Conservation (phyloP, 192 early-diverging fungal genomes). For the Coemansia sp. region DNA sequence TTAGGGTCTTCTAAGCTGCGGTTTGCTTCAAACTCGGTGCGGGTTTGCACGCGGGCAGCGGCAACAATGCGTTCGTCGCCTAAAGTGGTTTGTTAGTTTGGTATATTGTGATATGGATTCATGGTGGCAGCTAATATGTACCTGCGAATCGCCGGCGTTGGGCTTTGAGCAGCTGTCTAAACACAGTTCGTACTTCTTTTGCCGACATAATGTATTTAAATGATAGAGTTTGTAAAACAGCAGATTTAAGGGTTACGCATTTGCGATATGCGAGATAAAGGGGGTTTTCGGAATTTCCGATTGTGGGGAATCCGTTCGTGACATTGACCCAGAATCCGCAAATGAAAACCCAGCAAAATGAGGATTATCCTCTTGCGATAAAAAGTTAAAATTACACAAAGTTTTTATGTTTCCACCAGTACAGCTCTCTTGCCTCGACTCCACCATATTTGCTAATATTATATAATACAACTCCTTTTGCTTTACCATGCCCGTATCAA, state of each 20-base stretch:
- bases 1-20: slow-evolving; percentile 27
- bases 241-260: not conserved
- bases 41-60: slow-evolving; percentile 41
- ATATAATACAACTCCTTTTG: not conserved
- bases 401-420: not conserved
- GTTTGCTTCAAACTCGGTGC: slow-evolving; percentile 39
- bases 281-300: not conserved
- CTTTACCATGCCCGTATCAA: not conserved
- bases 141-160: slow-evolving; percentile 39
- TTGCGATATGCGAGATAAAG: not conserved
- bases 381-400: too few species aligned
- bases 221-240: not conserved
- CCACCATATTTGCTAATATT: not conserved
- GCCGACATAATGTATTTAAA: slow-evolving; percentile 17
- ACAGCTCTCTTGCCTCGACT: not conserved
- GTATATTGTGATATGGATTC: not conserved
- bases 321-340: too few species aligned
- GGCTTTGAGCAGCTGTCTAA: slow-evolving; percentile 35
- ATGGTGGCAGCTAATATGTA: not conserved
- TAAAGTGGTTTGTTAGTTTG: not conserved
- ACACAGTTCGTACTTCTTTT: slow-evolving; percentile 31
- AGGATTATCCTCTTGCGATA: too few species aligned
- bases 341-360: too few species aligned
- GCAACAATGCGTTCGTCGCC: slow-evolving; percentile 16
- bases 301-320: not conserved